Evolutionary conservation across 2,329 filamentous ascomycete genomes (phyloP).

Genomic region (Chaetomium sp.): DNA sequence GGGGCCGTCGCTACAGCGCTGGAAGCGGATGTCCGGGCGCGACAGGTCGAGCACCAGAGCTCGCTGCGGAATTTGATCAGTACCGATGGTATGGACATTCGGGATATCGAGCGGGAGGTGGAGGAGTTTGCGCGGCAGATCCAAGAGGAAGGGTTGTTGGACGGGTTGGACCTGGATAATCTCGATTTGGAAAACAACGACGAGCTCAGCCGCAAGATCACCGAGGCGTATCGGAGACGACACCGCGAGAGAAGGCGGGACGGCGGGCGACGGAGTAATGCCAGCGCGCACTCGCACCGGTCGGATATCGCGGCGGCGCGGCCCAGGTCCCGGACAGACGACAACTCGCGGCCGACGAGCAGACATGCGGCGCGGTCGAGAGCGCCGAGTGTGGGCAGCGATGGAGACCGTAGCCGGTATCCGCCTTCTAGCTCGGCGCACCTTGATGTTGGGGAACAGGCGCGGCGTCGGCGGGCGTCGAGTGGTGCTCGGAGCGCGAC

Average conservation of each 20-base stretch:
- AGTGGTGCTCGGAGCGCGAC: slow-evolving; percentile 52
- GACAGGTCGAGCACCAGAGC: slow-evolving; percentile 80
- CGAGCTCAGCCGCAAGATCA: slow-evolving; percentile 83
- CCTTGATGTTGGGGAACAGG: slow-evolving; percentile 43
- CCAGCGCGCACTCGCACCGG: slow-evolving; percentile 34
- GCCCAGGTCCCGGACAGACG: slow-evolving; percentile 25
- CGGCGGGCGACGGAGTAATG: slow-evolving; percentile 38
- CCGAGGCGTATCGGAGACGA: slow-evolving; percentile 74
- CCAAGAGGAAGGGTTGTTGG: slow-evolving; percentile 62
- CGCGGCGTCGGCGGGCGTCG: slow-evolving; percentile 44
- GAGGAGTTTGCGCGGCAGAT: slow-evolving; percentile 82
- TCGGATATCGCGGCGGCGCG: slow-evolving; percentile 25
- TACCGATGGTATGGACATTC: slow-evolving; percentile 66
- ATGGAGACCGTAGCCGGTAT: slow-evolving; percentile 44
- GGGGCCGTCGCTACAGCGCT: slow-evolving; percentile 23
- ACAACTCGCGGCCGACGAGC: slow-evolving; percentile 24
- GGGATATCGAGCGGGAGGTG: slow-evolving; percentile 81
- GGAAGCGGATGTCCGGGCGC: slow-evolving; percentile 35
- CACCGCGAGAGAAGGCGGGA: slow-evolving; percentile 58
- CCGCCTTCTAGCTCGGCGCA: slow-evolving; percentile 44
- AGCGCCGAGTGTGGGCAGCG: slow-evolving; percentile 39
- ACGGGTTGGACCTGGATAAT: slow-evolving; percentile 83
- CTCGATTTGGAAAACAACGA: slow-evolving; percentile 80
- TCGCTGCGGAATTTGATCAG: slow-evolving; percentile 81
- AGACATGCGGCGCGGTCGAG: slow-evolving; percentile 40